Base-by-base conservation (phyloP, 768 basidiomycete genomes). In the Lactarius indigo region DNA sequence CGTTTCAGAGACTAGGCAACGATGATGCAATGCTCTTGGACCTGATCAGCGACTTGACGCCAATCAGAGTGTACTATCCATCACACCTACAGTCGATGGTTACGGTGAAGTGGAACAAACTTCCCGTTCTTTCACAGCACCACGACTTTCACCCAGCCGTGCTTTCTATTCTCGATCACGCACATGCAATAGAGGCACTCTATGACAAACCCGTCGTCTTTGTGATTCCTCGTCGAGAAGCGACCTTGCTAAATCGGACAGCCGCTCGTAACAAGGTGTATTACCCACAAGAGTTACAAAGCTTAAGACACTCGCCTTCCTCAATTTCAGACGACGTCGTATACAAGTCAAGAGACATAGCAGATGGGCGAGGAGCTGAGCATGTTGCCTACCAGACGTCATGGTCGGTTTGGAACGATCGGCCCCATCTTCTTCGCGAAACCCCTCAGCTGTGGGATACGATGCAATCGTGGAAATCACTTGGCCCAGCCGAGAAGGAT, bases 241-340 rank as follows among this genome's bases (percentile, higher is more conserved):
- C 13, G 18, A 9, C 10, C 1, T n/a, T 65, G 23, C 54, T 65
- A 9, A 37, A 42, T 10, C 59, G 64, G 41, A n/a, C 37, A 2
- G 60, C 55, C 35, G 26, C 1, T 33, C 55, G 65, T 4, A 61
- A 66, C n/a, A n/a, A 47, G 9, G 9, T 18, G 20, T 66, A 66
- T n/a, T 62, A 57, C 23, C 56, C 65, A 23, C 35, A 57, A 10
- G 59, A 65, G 20, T 39, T 57, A 26, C 42, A 56, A 37, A 47
- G 1, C 12, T 23, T 20, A 12, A 5, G 30, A 10, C 20, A 39
- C 10, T 13, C 35, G 23, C 26, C 47, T 13, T 41, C 41, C 5
- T 18, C 17, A 3, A 33, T 47, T 85, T 85, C 64, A 72, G 76
- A 30, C 9, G 65, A 65, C 13, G 33, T 37, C 12, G 13, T 12